Evolutionary conservation across 2,329 filamentous ascomycete genomes (phyloP).

Genomic region (Albophoma yamanashiensis): DNA sequence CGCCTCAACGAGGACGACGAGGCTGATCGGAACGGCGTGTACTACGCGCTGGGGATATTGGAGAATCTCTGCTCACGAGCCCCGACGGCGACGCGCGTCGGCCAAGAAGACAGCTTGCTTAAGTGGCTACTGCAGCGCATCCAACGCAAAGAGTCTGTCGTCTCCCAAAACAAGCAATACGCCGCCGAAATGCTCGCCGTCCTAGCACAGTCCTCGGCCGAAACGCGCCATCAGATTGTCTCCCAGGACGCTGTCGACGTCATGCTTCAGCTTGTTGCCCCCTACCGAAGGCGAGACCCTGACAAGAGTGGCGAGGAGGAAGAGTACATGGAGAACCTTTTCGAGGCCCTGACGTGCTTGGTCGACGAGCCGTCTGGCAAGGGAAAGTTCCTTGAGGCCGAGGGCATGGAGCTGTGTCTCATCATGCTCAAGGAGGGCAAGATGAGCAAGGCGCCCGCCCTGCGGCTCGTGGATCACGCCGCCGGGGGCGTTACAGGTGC

Average conservation of each 20-base stretch:
- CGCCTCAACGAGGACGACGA: conserved; percentile 65
- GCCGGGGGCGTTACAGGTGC: conserved; percentile 37
- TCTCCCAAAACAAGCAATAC: conserved; percentile 92
- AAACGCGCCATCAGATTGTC: conserved; percentile 54
- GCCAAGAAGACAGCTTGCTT: conserved; percentile 55
- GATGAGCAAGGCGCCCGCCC: conserved; percentile 64
- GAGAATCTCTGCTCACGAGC: conserved; percentile 75
- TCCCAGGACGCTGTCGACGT: conserved; percentile 63
- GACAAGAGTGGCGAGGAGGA: conserved; percentile 80
- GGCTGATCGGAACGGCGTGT: conserved; percentile 74
- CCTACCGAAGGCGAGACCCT: conserved; percentile 80
- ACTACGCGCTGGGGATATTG: conserved; percentile 70
- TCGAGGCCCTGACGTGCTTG: conserved; percentile 74
- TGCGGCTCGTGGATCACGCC: conserved; percentile 80
- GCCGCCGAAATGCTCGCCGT: conserved; percentile 87
- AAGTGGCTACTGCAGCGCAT: conserved; percentile 71
- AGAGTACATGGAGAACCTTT: conserved; percentile 90
- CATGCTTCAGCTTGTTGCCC: conserved; percentile 71
- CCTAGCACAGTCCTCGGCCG: conserved; percentile 62
- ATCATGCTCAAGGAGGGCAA: conserved; percentile 90
- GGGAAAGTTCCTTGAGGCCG: conserved; percentile 71
- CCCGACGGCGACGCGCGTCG: conserved; percentile 60
- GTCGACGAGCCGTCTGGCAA: conserved; percentile 70
- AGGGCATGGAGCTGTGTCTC: conserved; percentile 82
- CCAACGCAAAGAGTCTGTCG: conserved; percentile 52